These are phyloP conservation scores for Penicillium pulvis DNA, from an alignment of 495 filamentous ascomycete species.

Conservation along the genomic window DNA sequence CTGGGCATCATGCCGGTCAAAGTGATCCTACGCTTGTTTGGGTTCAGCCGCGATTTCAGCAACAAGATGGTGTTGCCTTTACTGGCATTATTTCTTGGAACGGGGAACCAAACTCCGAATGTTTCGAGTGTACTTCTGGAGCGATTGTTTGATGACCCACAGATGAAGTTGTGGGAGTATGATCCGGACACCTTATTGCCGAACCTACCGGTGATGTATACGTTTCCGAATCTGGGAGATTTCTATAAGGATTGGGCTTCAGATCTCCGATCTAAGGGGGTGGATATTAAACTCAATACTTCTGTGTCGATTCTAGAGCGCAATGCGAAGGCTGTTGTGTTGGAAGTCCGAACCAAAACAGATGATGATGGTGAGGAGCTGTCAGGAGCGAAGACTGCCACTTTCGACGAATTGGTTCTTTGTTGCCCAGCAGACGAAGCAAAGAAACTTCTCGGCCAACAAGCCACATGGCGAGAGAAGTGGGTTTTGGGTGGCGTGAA, in stretches of 20 bases:
- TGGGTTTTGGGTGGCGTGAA: slow-evolving; percentile 72
- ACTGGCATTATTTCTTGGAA: slow-evolving; percentile 78
- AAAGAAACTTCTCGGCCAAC: slow-evolving; percentile 61
- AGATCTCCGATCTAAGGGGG: slow-evolving; percentile 62
- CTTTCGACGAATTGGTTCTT: slow-evolving; percentile 73
- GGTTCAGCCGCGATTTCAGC: slow-evolving; percentile 73
- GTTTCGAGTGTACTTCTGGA: slow-evolving; percentile 76
- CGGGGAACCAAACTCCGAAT: slow-evolving; percentile 77
- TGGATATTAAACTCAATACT: slow-evolving; percentile 64
- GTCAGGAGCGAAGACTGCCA: slow-evolving; percentile 28
- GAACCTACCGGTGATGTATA: slow-evolving; percentile 78
- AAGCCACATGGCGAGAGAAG: slow-evolving; percentile 64
- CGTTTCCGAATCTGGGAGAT: slow-evolving; percentile 71
- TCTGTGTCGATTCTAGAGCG: slow-evolving; percentile 62
- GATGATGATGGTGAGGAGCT: slow-evolving; percentile 5
- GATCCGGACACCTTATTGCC: slow-evolving; percentile 66
- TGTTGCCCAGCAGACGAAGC: slow-evolving; percentile 73
- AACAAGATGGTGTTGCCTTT: slow-evolving; percentile 74
- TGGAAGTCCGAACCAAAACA: slow-evolving; percentile 15
- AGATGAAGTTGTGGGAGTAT: slow-evolving; percentile 78
- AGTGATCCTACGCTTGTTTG: slow-evolving; percentile 66
- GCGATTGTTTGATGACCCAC: slow-evolving; percentile 70
- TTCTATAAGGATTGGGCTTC: slow-evolving; percentile 73
- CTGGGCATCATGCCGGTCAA: slow-evolving; percentile 76
- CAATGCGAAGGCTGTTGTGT: slow-evolving; percentile 57